Evolutionary conservation across 495 filamentous ascomycete species (phyloP), one percentile per base, ranked within the genome.

Genomic region (Xylaria telfairii): DNA sequence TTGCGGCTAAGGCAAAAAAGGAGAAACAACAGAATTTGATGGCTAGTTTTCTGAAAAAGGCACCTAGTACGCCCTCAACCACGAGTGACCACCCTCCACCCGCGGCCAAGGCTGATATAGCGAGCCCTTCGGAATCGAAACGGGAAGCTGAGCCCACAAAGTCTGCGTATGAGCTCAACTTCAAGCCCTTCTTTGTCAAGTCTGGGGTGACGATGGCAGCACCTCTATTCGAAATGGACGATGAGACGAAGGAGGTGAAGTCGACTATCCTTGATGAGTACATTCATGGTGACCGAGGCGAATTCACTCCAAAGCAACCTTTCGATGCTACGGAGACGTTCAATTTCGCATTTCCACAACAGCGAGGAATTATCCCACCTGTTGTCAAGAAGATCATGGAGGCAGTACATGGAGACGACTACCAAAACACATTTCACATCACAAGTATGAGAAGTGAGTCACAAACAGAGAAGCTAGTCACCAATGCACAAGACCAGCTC

Each of bases 131-230:
- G n/a, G 66, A 75, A 2, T 34, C 73, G 21, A 54, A 66, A 26
- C 62, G 72, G 30, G 70, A 75, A 72, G 67, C 75, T 62, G 44
- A 73, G 57, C 74, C 82, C 13, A 72, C 78, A 24, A 71, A 82
- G 42, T 87, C 89, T 0, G 87, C 90, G 51, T 98, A 96, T 74
- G 83, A 92, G 19, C 87, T 87, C 71, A 80, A 77, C 39, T 98
- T 98, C 74, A 88, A 92, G 17, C 87, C 92, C 0, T 97, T 96
- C 79, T 94, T 91, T 68, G 71, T 94, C 12, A 88, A 94, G 65
- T 83, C 87, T 17, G 83, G 91, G 73, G 91, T 92, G 3, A 86
- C 71, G 12, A 67, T 95, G 51, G 92, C 93, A 2, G 83, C 84
- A 0, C 70, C 56, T 9, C 68, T 71, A 74, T 86, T 57, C 83